Conservation (phyloP, 2,329 filamentous ascomycete species). For the Fusarium citri region DNA sequence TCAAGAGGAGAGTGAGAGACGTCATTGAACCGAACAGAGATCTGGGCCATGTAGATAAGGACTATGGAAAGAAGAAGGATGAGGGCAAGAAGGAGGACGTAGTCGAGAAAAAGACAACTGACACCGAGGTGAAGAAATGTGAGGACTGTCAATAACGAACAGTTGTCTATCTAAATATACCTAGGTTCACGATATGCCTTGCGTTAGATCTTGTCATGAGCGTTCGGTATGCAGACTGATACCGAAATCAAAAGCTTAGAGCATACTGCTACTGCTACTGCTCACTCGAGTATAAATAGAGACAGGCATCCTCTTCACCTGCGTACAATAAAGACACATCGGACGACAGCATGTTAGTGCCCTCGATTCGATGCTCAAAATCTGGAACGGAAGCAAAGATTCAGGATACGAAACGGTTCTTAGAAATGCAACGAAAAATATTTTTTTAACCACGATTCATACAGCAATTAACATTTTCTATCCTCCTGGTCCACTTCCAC, state of each 20-base stretch:
- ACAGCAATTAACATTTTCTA: slow-evolving; percentile 35
- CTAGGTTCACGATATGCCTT: not conserved
- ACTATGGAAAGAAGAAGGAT: slow-evolving; percentile 47
- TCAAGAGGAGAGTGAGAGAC: slow-evolving; percentile 87
- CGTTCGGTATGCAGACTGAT: not conserved
- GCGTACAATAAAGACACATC: not conserved
- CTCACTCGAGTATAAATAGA: not conserved
- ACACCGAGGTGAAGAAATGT: slow-evolving; percentile 36
- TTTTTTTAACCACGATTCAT: slow-evolving; percentile 10
- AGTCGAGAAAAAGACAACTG: slow-evolving; percentile 1
- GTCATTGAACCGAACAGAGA: slow-evolving; percentile 81
- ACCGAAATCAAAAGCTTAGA: not conserved
- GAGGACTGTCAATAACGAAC: slow-evolving; percentile 45
- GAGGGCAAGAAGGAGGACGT: slow-evolving; percentile 16
- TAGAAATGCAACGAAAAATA: not conserved
- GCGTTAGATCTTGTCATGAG: not conserved
- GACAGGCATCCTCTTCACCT: not conserved
- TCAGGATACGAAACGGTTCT: not conserved
- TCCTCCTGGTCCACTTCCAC: slow-evolving; percentile 17
- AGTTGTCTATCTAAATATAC: not conserved
- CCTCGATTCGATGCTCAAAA: not conserved
- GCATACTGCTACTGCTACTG: not conserved
- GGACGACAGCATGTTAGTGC: not conserved
- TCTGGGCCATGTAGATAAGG: slow-evolving; percentile 82
- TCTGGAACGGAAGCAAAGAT: not conserved